phyloP scores from a whole-genome alignment of 2,329 filamentous ascomycete genomes.

The Chaetoscypha palmicola region DNA sequence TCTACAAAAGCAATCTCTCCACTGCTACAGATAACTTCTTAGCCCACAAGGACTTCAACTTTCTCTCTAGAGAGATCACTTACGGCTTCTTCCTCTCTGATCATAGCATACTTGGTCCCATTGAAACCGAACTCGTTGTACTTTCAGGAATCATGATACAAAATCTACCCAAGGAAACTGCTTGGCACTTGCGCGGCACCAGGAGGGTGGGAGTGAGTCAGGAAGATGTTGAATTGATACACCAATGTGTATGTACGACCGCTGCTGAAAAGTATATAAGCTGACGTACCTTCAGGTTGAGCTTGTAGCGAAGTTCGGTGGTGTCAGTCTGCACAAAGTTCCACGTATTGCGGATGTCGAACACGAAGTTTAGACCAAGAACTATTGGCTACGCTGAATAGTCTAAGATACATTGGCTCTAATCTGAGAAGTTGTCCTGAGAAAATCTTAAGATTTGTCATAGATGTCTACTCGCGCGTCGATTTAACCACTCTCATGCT shows the following conservation, averaged over 20 bases:
- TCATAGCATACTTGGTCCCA: conserved; percentile 44
- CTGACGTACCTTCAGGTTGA: conserved; percentile 28
- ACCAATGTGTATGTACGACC: conserved; percentile 27
- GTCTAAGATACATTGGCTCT: background rate
- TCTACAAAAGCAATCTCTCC: conserved; percentile 32
- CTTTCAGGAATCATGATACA: conserved; percentile 51
- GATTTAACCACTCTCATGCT: no score
- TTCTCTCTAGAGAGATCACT: conserved; percentile 47
- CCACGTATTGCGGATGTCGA: conserved; percentile 36
- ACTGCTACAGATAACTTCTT: conserved; percentile 34
- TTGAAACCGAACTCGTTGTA: conserved; percentile 50
- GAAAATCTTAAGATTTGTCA: no score
- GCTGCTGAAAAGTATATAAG: background rate
- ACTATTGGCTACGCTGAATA: background rate
- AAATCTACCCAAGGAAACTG: conserved; percentile 44
- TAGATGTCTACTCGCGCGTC: no score
- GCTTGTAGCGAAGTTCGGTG: conserved; percentile 33
- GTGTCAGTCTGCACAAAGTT: conserved; percentile 30
- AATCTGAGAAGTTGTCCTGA: no score
- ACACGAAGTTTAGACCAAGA: conserved; percentile 31
- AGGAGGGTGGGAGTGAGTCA: conserved; percentile 39
- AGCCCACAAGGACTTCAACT: conserved; percentile 43
- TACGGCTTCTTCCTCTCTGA: conserved; percentile 53
- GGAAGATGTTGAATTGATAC: conserved; percentile 36
- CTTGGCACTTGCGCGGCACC: conserved; percentile 48